Base-by-base conservation (phyloP, 495 filamentous ascomycete genomes). In the Penicillium cosmopolitanum region DNA sequence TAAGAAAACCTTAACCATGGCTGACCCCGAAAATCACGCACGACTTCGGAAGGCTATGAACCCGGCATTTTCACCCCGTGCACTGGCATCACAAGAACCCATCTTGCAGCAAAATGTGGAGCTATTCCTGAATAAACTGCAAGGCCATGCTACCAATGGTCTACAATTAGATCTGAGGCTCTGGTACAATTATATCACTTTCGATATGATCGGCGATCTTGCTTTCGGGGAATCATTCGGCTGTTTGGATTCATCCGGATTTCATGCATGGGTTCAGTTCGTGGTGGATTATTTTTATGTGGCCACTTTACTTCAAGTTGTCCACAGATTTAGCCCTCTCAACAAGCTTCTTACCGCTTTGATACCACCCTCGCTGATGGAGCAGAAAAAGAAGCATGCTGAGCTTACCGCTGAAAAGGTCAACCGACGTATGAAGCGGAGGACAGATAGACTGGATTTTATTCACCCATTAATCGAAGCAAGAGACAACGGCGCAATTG, bases 201-300 rank as follows among this genome's bases (percentile, higher is more conserved):
- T 54, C n/a, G 52, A 54, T 40, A 21, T 54, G 23, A 34, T 54
- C n/a, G 52, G 52, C 15, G 52, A 54, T 21, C 16, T 54, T 11
- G 52, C 52, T 15, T 54, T 54, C 21, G 36, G 52, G 2, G 52
- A 54, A 40, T 40, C 52, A 2, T 54, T 54, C 12, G 33, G 36
- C 9, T 34, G 33, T 11, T 16, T 54, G 34, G 52, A 54, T n/a
- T 16, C 42, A 44, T 44, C 42, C 16, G 5, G 4, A n/a, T 44
- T 16, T 10, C 42, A 54, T 16, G 21, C 18, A 16, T 54, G 13
- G 19, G 52, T 44, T 21, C 18, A 35, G 11, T 53, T 34, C 31
- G 16, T 38, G 2, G 18, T 38, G 6, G 50, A 38, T 38, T 33
- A 53, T 28, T 36, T 19, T 13, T 53, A 40, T 53, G 10, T 53